These are phyloP conservation scores for Aspergillus diversus DNA, from an alignment of 495 filamentous ascomycete genomes.

Conservation along the genomic window DNA sequence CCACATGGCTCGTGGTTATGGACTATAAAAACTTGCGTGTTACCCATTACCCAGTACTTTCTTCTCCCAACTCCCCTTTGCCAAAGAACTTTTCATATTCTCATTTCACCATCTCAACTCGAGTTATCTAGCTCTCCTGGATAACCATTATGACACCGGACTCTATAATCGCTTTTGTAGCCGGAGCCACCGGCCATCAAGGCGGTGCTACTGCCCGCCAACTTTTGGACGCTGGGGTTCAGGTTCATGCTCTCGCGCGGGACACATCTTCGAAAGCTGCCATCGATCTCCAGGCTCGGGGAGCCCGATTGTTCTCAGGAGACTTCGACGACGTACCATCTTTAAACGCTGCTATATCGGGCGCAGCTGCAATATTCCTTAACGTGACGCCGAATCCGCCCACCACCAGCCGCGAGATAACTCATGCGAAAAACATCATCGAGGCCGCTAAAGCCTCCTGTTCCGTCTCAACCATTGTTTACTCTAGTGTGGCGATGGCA, in stretches of 20 bases:
- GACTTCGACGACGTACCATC: slow-evolving; percentile 1
- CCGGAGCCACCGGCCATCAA: slow-evolving; percentile 9
- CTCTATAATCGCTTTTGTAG: background rate
- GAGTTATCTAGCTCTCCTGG: background rate
- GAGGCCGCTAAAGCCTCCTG: background rate
- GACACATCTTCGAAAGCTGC: slow-evolving; percentile 4
- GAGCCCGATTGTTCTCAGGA: background rate
- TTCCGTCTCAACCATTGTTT: slow-evolving; percentile 1
- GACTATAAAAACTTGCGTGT: too few relatives aligned
- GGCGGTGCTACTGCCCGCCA: slow-evolving; percentile 3
- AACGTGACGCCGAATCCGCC: background rate
- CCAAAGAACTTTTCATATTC: background rate
- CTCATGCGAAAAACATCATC: slow-evolving; percentile 8
- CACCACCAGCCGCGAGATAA: background rate
- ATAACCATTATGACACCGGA: background rate
- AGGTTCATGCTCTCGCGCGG: slow-evolving; percentile 7
- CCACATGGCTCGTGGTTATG: too few relatives aligned
- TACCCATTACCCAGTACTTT: too few relatives aligned
- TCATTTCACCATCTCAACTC: background rate
- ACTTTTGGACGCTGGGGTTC: background rate
- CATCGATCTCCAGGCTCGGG: slow-evolving; percentile 1
- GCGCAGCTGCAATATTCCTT: slow-evolving; percentile 4
- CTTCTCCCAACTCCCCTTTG: background rate
- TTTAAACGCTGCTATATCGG: background rate
- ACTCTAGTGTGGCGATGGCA: background rate